Evolutionary conservation across 768 basidiomycete species (phyloP), one percentile per base, ranked within the genome.

Genomic region (Amanita molliuscula): DNA sequence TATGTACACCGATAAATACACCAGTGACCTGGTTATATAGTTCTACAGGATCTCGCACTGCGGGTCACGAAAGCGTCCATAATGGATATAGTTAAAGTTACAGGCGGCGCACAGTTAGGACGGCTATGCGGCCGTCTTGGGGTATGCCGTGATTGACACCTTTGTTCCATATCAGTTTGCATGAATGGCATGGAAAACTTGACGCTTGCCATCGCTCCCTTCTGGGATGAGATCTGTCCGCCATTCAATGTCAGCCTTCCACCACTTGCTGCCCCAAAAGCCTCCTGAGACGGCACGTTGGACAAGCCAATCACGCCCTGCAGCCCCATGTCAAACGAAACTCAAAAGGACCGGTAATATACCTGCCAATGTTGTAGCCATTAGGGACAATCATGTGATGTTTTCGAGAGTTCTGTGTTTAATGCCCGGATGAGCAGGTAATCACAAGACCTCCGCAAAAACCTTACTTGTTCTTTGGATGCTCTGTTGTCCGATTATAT

Each of bases 81-180:
- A 18, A 21, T n/a, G n/a, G 35, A 29, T 38, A 29, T 38, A 16
- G 31, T 23, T 25, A 33, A 6, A 38, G 31, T 48, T 49, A 62
- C 15, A 62, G 54, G 18, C 81, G 75, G 26, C 58, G 55, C 43
- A 90, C 80, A 4, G 83, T 90, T 36, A 91, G 68, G 26, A 92
- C 67, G n/a, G 90, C 89, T 15, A 89, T 75, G 23, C 75, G 75
- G 6, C 89, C 89, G 59, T 92, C 90, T 61, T 88, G 84, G 9
- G 76, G 67, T 38, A 93, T 92, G 45, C 75, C 82, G 60, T 90
- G 90, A 59, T 87, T 90, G 29, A 88, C 75, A 51, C 85, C 88
- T 88, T 56, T 0, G 23, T 3, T 37, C 15, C 20, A 34, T 8
- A 36, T 42, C 36, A 57, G 23, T 16, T 47, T 20, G 35, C 42